Conservation (phyloP, 2,329 filamentous ascomycete species). For the Penicillium italicum region DNA sequence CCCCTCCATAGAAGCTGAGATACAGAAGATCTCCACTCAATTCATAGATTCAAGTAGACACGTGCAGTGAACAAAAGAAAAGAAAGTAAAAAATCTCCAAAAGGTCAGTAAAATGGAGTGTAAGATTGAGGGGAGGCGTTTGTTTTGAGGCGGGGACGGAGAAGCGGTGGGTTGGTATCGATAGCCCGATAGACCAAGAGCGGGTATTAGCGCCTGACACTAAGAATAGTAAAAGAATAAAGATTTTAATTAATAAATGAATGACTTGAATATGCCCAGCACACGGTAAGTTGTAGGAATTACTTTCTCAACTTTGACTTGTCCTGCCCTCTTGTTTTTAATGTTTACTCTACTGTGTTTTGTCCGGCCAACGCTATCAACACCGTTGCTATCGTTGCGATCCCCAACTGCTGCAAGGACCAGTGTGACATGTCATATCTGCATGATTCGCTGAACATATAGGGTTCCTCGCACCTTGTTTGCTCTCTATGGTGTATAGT, state of each 20-base stretch:
- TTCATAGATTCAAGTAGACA: conserved; percentile 3
- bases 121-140: conserved; percentile 12
- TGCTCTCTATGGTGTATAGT: not conserved
- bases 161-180: conserved; percentile 17
- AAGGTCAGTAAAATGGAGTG: conserved; percentile 3
- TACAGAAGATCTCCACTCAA: conserved; percentile 3
- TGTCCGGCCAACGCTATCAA: conserved; percentile 13
- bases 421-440: conserved; percentile 9
- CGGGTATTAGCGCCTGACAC: conserved; percentile 18
- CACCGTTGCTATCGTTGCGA: conserved; percentile 11
- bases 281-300: not conserved
- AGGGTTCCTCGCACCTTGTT: not conserved
- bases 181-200: conserved; percentile 20
- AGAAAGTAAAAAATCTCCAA: conserved; percentile 2
- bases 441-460: conserved; percentile 4
- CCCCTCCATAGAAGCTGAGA: conserved; percentile 20
- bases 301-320: not conserved
- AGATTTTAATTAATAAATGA: too few relatives aligned
- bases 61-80: conserved; percentile 9
- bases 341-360: conserved; percentile 14
- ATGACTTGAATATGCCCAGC: not conserved
- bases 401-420: conserved; percentile 13
- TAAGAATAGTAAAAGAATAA: conserved; percentile 1
- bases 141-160: conserved; percentile 23
- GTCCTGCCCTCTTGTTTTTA: conserved; percentile 2